phyloP scores from a whole-genome alignment of 1,284 basidiomycete genomes.

The Fistulinella cinereoalba region DNA sequence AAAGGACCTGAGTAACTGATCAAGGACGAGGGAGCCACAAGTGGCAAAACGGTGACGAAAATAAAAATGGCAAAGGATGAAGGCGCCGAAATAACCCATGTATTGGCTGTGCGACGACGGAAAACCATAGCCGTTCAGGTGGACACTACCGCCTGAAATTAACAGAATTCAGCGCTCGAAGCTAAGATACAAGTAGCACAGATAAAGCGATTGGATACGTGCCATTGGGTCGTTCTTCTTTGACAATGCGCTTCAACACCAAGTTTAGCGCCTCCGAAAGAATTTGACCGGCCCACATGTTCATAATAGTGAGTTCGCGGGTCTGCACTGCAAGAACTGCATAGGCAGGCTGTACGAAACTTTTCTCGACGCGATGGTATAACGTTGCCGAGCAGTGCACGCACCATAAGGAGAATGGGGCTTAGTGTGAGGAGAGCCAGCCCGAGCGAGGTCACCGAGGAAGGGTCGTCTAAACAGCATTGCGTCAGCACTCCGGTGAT shows the following conservation, averaged over 20 bases:
- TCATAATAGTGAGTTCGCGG: constrained; percentile 73
- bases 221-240: constrained; percentile 70
- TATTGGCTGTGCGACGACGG: constrained; percentile 88
- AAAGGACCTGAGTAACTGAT: constrained; percentile 44
- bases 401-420: constrained; percentile 74
- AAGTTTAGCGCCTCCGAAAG: constrained; percentile 72
- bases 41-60: constrained; percentile 65
- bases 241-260: constrained; percentile 65
- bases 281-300: constrained; percentile 82
- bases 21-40: constrained; percentile 49
- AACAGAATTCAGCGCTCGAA: background rate
- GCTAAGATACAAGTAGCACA: too few species aligned
- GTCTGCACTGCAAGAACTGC: constrained; percentile 72
- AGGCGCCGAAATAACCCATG: constrained; percentile 83
- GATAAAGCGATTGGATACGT: constrained; percentile 27
- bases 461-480: constrained; percentile 56
- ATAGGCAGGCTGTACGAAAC: constrained; percentile 68
- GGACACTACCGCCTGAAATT: constrained; percentile 16
- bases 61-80: constrained; percentile 71
- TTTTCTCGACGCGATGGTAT: too few species aligned
- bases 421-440: constrained; percentile 72
- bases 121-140: constrained; percentile 73
- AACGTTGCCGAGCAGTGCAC: too few species aligned
- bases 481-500: background rate
- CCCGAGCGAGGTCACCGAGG: constrained; percentile 56